Conservation (phyloP, 1,284 basidiomycete genomes). For the Ceratobasidium sp. region DNA sequence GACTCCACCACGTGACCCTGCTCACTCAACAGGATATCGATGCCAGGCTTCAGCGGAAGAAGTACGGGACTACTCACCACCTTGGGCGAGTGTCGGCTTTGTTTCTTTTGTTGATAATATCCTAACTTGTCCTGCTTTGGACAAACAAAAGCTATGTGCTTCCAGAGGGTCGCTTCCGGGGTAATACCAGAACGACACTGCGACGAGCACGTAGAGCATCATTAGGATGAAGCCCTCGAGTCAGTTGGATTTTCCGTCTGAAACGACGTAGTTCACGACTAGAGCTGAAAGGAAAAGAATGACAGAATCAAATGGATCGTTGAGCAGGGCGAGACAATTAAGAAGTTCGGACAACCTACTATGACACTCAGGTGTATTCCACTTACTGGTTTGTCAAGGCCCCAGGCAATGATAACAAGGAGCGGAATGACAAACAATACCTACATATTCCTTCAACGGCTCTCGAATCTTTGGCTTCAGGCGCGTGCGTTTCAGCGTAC, state of each 20-base stretch:
- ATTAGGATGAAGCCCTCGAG: constrained; percentile 74
- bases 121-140: no score
- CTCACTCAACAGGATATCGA: no score
- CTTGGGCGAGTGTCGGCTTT: no score
- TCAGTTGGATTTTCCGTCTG: constrained; percentile 50
- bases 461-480: no score
- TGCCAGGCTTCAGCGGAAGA: no score
- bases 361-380: no score
- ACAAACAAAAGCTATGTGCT: no score
- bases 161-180: constrained; percentile 38
- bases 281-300: constrained; percentile 65
- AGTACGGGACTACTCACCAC: no score
- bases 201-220: constrained; percentile 75
- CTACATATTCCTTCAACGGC: no score
- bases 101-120: no score
- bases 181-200: constrained; percentile 70
- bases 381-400: constrained; percentile 64
- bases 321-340: constrained; percentile 66
- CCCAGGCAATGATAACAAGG: constrained; percentile 70
- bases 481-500: no score
- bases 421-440: constrained; percentile 87
- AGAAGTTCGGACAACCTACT: not conserved
- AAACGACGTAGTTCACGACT: constrained; percentile 48
- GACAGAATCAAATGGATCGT: constrained; percentile 76
- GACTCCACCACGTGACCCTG: no score